Evolutionary conservation across 495 filamentous ascomycete genomes (phyloP), one percentile per base, ranked within the genome.

Genomic region (Pyrenula aspistea): DNA sequence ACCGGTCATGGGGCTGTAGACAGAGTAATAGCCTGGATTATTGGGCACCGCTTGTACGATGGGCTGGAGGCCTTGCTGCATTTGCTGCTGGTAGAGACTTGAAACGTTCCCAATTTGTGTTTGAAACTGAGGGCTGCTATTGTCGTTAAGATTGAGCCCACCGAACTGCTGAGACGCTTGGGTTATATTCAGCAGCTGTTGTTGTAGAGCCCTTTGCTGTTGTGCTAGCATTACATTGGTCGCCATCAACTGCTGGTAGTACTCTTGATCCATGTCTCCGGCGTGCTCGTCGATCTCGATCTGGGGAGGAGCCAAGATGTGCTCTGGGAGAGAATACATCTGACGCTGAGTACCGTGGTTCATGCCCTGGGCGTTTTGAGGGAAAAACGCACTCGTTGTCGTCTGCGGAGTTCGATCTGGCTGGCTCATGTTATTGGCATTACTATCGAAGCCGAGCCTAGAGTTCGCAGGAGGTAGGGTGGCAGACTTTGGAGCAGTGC

Each of bases 401-500:
- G 83, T 85, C 62, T 85, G 82, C 25, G 83, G 83, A 24, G 81
- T 63, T 36, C 81, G 80, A 24, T 73, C 74, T 2, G 66, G 60
- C 60, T 71, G 55, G 68, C 62, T 58, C 67, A 66, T 55, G 63
- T 70, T 61, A 25, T 67, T 65, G 49, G 73, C 70, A 58, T 69
- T 67, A 21, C 63, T 65, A 51, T 81, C 74, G 54, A 79, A 62
- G 11, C 75, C 73, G 53, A 71, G 78, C 58, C 80, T 75, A 55
- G 69, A 67, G 22, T 77, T 63, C 48, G 83, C 80, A 22, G 81
- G 82, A 59, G 87, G 83, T 60, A 87, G 83, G 25, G 76, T 83
- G 24, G 88, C 86, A 49, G 91, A 90, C 71, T 91, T 95, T 24
- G 93, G 94, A 36, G 89, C 89, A 61, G 93, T 99, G 63, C 93